Base-by-base conservation (phyloP, 2,329 filamentous ascomycete species). In the Xylaria arbuscula region DNA sequence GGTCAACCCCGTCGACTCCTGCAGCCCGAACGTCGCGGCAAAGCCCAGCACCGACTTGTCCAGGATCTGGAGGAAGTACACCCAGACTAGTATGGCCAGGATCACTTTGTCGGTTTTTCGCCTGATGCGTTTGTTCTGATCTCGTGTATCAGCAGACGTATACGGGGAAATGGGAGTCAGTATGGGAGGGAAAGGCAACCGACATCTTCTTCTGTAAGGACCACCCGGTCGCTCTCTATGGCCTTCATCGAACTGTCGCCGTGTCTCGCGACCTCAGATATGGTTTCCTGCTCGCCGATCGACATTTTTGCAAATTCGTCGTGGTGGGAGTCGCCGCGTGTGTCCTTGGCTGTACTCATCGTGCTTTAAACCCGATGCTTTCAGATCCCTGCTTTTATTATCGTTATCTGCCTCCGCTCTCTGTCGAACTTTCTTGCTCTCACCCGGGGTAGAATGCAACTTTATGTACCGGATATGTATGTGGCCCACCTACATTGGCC, bases 21-120 rank as follows among this genome's bases (percentile, higher is more conserved):
- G 84, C 11, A 91, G 81, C 2, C 88, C 88, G 71, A 90, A 90
- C 11, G 90, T 86, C 0, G 88, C 89, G 2, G 87, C 87, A 72
- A 90, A 91, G 1, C 79, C 75, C 1, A 90, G 80, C 0, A 87
- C 88, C 0, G 87, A 85, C 76, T 91, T 91, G 79, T 90, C 89
- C 6, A 90, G 81, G 11, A 84, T 85, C 70, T 91, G 89, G 0
- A 90, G 82, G 73, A 88, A 90, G 77, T 90, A 91, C 22, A 89
- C 86, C 7, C 83, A 82, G 11, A 90, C 80, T 66, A 91, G 85
- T 59, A 84, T 75, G 1, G 80, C 78, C 8, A 83, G 77, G 28
- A 84, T 76, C 9, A 79, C 79, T 32, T 78, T 64, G 73, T 84
- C 82, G 68, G 83, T 83, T 57, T 68, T 62, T 13, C 68, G 66